These are phyloP conservation scores for Salix udensis DNA, from an alignment of 345 rosid species.

Conservation along the genomic window DNA sequence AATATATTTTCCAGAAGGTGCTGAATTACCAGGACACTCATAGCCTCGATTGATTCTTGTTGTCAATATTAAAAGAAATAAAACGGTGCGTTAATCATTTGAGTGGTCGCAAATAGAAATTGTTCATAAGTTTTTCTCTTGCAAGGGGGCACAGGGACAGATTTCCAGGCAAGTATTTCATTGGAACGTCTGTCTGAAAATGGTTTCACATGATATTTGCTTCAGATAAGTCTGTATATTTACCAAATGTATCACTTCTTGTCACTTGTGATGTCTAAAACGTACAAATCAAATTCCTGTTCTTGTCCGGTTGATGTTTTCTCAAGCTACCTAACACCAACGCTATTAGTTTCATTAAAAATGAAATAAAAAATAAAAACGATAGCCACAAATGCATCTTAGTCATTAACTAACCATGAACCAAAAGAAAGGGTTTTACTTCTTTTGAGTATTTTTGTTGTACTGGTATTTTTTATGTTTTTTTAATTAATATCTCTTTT, in stretches of 20 bases:
- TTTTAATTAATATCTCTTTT: no score
- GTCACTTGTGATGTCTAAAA: neutral
- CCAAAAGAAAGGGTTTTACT: no score
- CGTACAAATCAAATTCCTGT: neutral
- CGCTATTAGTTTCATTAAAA: neutral
- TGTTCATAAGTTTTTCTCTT: neutral
- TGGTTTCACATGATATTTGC: neutral
- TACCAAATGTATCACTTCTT: neutral
- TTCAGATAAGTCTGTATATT: neutral
- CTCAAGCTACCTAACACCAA: neutral
- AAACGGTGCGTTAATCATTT: neutral
- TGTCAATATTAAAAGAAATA: no score
- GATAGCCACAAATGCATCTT: neutral
- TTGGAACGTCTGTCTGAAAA: neutral
- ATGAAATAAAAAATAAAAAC: neutral
- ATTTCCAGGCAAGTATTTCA: neutral
- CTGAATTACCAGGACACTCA: no score
- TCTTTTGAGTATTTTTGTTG: no score
- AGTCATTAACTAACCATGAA: no score
- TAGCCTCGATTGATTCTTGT: no score
- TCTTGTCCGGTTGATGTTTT: neutral
- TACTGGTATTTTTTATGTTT: no score
- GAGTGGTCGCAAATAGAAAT: neutral
- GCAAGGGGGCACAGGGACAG: neutral
- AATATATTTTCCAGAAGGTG: no score